These are phyloP conservation scores for Trichosporon asahii DNA, from an alignment of 1,284 basidiomycete genomes.

Conservation along the genomic window DNA sequence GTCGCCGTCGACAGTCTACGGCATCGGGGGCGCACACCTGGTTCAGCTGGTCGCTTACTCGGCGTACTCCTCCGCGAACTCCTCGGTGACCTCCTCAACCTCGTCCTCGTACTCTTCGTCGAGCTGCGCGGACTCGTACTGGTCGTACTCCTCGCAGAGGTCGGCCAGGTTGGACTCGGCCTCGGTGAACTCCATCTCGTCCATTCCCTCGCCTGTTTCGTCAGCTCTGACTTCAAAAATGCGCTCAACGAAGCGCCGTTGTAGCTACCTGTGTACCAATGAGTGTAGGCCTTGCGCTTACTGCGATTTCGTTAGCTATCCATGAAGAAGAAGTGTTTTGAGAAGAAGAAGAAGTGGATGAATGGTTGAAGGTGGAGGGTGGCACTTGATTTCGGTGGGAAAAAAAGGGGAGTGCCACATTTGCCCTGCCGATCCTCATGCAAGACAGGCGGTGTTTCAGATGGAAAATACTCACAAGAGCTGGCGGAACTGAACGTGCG, in stretches of 20 bases:
- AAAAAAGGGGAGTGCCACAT: too few species aligned
- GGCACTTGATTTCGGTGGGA: not conserved
- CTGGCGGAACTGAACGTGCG: constrained; percentile 64
- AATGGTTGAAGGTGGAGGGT: not conserved
- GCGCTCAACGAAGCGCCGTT: constrained; percentile 64
- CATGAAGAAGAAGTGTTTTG: not conserved
- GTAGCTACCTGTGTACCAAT: constrained; percentile 78
- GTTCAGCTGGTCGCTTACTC: constrained; percentile 20
- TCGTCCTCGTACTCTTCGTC: constrained; percentile 55
- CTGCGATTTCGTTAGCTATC: constrained; percentile 33
- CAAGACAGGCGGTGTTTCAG: too few species aligned
- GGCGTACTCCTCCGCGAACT: constrained; percentile 43
- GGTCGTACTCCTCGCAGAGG: constrained; percentile 88
- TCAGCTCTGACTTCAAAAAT: not conserved
- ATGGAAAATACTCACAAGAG: constrained; percentile 47
- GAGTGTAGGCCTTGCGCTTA: constrained; percentile 76
- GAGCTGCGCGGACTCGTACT: constrained; percentile 81
- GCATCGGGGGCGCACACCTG: constrained; percentile 19
- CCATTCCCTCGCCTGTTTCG: constrained; percentile 82
- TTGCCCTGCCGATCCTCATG: too few species aligned
- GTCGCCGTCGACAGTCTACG: constrained; percentile 17
- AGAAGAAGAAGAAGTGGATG: not conserved
- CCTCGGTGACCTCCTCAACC: constrained; percentile 30
- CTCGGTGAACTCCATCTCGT: constrained; percentile 93
- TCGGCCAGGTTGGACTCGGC: constrained; percentile 96